Evolutionary conservation across 2,329 filamentous ascomycete species (phyloP).

Genomic region (Aureobasidium sp.): DNA sequence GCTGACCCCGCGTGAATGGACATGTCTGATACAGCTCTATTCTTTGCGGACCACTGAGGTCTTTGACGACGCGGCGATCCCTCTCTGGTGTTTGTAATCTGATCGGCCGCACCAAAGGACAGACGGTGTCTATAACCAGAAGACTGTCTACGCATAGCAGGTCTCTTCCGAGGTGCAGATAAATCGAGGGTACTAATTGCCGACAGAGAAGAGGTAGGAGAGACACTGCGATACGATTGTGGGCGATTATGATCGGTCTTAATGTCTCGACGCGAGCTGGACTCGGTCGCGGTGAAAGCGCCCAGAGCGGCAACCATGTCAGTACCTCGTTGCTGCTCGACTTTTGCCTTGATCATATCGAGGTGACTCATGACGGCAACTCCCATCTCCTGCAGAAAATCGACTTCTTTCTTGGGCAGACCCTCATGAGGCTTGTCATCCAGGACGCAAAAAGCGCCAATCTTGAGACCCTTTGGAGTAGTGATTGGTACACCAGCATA

Average conservation of each 20-base stretch:
- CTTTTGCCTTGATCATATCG: slow-evolving; percentile 28
- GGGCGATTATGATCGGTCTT: neutral
- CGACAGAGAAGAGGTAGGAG: neutral
- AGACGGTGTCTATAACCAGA: neutral
- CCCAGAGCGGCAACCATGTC: slow-evolving; percentile 20
- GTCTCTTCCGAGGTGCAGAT: neutral
- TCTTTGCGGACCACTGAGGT: neutral
- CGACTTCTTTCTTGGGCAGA: slow-evolving; percentile 41
- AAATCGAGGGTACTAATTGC: neutral
- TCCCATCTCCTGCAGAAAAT: slow-evolving; percentile 51
- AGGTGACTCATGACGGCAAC: slow-evolving; percentile 27
- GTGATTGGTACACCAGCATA: slow-evolving; percentile 57
- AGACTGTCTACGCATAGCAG: neutral
- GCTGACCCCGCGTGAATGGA: neutral
- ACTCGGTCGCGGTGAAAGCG: slow-evolving; percentile 19
- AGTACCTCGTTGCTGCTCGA: slow-evolving; percentile 21
- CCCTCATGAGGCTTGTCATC: slow-evolving; percentile 50
- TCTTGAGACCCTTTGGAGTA: slow-evolving; percentile 49
- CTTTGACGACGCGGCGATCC: neutral
- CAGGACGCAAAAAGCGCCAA: slow-evolving; percentile 55
- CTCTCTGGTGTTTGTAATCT: neutral
- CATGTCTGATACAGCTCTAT: neutral
- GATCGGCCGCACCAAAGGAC: neutral
- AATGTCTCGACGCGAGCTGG: neutral
- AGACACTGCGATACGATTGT: neutral